Evolutionary conservation across 2,329 filamentous ascomycete genomes (phyloP).

Genomic region (Colletotrichum tabaci): DNA sequence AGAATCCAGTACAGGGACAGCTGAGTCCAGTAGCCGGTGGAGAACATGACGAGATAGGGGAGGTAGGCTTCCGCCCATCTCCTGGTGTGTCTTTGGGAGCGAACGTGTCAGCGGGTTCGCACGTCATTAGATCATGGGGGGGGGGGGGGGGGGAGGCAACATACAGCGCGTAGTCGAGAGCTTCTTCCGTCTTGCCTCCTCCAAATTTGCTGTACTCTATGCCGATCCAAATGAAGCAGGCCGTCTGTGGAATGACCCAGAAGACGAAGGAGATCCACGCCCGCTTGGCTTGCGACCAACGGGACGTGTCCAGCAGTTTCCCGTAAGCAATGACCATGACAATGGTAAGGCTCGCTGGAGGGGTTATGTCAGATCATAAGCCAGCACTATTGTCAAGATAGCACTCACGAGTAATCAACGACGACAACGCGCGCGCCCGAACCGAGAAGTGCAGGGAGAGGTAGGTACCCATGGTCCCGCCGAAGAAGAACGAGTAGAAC

Average conservation of each 20-base stretch:
- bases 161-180: constrained; percentile 25
- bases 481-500: constrained; percentile 56
- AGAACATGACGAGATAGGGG: constrained; percentile 29
- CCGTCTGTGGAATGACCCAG: constrained; percentile 26
- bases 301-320: constrained; percentile 17
- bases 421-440: constrained; percentile 46
- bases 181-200: background rate
- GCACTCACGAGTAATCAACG: constrained; percentile 40
- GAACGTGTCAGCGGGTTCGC: background rate
- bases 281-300: constrained; percentile 22
- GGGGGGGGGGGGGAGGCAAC: background rate
- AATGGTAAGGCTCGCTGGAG: constrained; percentile 22
- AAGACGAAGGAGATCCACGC: constrained; percentile 28
- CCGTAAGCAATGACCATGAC: constrained; percentile 26
- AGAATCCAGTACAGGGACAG: constrained; percentile 55
- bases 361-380: accelerated
- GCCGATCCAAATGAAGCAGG: constrained; percentile 34
- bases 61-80: constrained; percentile 36
- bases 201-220: constrained; percentile 37
- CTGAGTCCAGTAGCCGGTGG: constrained; percentile 31
- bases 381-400: background rate
- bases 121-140: no score
- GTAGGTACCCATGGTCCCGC: constrained; percentile 49
- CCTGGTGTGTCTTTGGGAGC: background rate
- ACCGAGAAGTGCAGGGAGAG: constrained; percentile 47